phyloP scores from a whole-genome alignment of 2,329 filamentous ascomycete genomes.

The Fusarium praegraminearum region DNA sequence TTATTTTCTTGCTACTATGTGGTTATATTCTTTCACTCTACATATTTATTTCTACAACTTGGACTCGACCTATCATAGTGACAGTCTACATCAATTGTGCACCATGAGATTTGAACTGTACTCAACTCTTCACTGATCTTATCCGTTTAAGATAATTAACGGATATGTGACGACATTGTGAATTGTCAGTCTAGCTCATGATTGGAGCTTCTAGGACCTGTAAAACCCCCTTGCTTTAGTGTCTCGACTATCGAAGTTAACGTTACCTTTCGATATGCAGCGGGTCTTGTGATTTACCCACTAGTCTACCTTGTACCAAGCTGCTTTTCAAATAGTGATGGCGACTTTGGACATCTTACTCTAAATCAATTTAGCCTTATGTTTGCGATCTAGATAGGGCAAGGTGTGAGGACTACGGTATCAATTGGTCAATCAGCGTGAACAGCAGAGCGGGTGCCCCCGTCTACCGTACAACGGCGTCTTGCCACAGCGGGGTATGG shows the following conservation, averaged over 20 bases:
- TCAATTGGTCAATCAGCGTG: not conserved
- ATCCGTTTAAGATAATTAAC: too few relatives aligned
- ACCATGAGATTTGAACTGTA: rapidly evolving
- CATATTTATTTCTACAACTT: not conserved
- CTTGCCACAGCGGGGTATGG: too few relatives aligned
- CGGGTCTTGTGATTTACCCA: not conserved
- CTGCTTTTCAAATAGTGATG: not conserved
- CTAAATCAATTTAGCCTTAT: not conserved
- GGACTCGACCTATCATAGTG: rapidly evolving
- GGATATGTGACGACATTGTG: not conserved
- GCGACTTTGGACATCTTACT: not conserved
- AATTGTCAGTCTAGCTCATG: rapidly evolving
- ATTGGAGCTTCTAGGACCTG: not conserved
- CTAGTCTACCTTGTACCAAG: not conserved
- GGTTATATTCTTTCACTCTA: not conserved
- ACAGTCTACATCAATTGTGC: not conserved
- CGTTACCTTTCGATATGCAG: too few relatives aligned
- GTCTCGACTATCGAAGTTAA: not conserved
- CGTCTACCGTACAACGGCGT: too few relatives aligned
- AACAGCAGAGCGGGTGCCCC: too few relatives aligned
- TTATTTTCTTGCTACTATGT: not conserved
- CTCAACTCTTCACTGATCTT: too few relatives aligned
- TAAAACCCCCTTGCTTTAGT: rapidly evolving
- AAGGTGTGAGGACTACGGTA: not conserved
- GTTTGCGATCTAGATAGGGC: not conserved